Evolutionary conservation across 2,329 filamentous ascomycete species (phyloP).

Genomic region (Neonectria coccinea): DNA sequence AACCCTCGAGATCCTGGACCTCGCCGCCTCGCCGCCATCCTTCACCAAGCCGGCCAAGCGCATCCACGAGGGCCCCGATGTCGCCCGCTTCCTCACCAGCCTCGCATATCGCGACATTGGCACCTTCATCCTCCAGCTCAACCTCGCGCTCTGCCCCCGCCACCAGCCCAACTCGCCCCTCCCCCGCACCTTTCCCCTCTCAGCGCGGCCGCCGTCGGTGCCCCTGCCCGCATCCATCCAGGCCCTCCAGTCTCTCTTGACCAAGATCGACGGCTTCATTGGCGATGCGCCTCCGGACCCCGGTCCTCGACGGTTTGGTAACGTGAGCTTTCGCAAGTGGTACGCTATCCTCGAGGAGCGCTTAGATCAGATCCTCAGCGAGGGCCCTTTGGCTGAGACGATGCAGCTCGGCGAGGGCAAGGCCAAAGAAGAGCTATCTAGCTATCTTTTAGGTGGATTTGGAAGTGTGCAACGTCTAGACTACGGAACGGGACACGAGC

Average conservation of each 20-base stretch:
- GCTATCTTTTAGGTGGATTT: conserved; percentile 87
- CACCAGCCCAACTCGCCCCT: conserved; percentile 53
- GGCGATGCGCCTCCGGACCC: conserved; percentile 85
- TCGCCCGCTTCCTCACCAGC: conserved; percentile 81
- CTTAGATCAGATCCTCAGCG: conserved; percentile 54
- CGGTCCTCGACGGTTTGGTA: conserved; percentile 91
- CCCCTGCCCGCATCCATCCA: conserved; percentile 63
- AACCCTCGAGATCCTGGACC: conserved; percentile 62
- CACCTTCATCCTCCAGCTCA: conserved; percentile 89
- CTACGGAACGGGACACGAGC: conserved; percentile 95
- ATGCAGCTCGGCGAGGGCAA: conserved; percentile 52
- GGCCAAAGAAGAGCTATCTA: conserved; percentile 75
- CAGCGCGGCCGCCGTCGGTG: conserved; percentile 55
- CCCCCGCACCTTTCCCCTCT: conserved; percentile 56
- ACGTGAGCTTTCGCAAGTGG: conserved; percentile 91
- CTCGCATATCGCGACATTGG: conserved; percentile 89
- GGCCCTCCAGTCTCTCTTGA: conserved; percentile 74
- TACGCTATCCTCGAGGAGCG: conserved; percentile 74
- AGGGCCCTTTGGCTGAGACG: conserved; percentile 47
- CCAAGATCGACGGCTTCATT: conserved; percentile 73
- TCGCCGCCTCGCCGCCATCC: conserved; percentile 52
- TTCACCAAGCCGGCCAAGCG: conserved; percentile 80
- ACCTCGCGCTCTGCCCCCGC: conserved; percentile 83
- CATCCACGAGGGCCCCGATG: conserved; percentile 88
- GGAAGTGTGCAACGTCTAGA: conserved; percentile 91